Evolutionary conservation across 148 eudicot genomes (phyloP), one percentile per base, ranked within the genome.

Genomic region (Mesembryanthemum crystallinum): DNA sequence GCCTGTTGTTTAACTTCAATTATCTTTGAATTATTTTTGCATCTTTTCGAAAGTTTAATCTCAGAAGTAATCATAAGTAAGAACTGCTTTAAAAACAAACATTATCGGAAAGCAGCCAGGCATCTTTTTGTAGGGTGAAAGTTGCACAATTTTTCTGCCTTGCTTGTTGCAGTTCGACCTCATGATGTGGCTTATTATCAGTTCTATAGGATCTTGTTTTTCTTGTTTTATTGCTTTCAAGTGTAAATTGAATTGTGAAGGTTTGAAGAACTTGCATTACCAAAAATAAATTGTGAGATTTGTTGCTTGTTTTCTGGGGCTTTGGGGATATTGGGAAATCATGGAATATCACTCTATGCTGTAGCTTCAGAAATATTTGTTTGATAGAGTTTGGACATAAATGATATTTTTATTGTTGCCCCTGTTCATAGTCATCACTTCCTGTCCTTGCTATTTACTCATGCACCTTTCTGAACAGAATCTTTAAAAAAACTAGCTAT

Each of bases 1-100:
- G 39, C 65, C 52, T 54, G 59, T 71, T 47, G 51, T 39, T 43
- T 35, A 23, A 37, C 58, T 60, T 17, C 23, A 29, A 37, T 1
- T n/a, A 14, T 60, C 4, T 70, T 64, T 30, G 30, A 32, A 69
- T 59, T 66, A 9, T 71, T 18, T 29, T 42, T 54, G 66, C 78
- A 33, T 61, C 15, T 32, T 64, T 52, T 51, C 55, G 15, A 17
- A 25, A 13, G 24, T n/a, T 11, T 17, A 39, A 23, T n/a, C 15
- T 58, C 8, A 23, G 25, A 42, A 43, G 17, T 32, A 27, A 3
- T 64, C 21, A 32, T 28, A n/a, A 8, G 10, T 42, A 47, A 14
- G 54, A 39, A 61, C 42, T 73, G 30, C 37, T 20, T 37, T 13
- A 58, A 33, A 45, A 15, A 20, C 13, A 1, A 2, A 45, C 12